Conservation (phyloP, 345 rosid genomes). For the Rhizophora apiculata region DNA sequence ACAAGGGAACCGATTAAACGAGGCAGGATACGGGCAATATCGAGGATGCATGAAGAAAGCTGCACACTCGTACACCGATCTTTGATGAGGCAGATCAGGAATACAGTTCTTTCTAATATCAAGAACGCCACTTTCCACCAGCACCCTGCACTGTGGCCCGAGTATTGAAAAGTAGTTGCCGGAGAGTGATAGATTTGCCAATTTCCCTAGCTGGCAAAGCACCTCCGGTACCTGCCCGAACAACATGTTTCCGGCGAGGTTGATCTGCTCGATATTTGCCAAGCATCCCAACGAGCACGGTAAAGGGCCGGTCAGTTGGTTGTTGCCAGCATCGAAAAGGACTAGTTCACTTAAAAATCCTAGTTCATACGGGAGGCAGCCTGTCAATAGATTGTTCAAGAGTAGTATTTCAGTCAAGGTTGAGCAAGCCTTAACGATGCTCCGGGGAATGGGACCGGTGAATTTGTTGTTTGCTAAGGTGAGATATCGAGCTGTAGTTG, state of each 20-base stretch:
- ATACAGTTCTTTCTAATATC: conserved; percentile 43
- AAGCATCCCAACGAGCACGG: conserved; percentile 44
- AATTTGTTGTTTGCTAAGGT: conserved; percentile 46
- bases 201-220: not conserved
- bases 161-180: conserved; percentile 35
- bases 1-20: conserved; percentile 33
- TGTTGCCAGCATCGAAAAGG: conserved; percentile 40
- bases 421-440: conserved; percentile 24
- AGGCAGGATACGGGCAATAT: conserved; percentile 16
- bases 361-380: conserved; percentile 44
- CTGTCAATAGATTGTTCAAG: conserved; percentile 31
- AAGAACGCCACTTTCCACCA: conserved; percentile 25
- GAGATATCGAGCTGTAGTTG: conserved; percentile 31
- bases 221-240: conserved; percentile 1
- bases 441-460: conserved; percentile 37
- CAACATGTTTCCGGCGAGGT: conserved; percentile 36
- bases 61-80: conserved; percentile 33
- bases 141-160: conserved; percentile 38
- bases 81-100: conserved; percentile 33
- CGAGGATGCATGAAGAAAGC: conserved; percentile 23
- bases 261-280: conserved; percentile 35
- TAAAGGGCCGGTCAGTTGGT: conserved; percentile 41
- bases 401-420: conserved; percentile 37
- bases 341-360: conserved; percentile 31
- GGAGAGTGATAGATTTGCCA: conserved; percentile 34